Percentiles rank a stretch among this genome's conserved stretches.
phyloP scores from a whole-genome alignment of 306 rosid species.

The Psophocarpus tetragonolobus region DNA sequence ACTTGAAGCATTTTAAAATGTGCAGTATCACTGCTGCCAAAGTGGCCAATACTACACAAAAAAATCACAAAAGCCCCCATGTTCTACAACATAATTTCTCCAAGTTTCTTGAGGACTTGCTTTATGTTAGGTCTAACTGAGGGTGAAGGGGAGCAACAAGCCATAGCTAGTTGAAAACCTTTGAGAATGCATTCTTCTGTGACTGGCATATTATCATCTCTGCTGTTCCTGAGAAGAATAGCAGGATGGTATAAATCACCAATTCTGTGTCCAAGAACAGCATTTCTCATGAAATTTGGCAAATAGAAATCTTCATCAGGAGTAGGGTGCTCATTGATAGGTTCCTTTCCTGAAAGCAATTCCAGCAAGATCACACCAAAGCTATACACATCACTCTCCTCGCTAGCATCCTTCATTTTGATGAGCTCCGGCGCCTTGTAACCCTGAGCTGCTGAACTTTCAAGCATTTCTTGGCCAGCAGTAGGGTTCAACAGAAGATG shows the following conservation, averaged over 20 bases:
- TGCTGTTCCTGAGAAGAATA: slow-evolving; percentile 53
- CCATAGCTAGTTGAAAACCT: slow-evolving; percentile 80
- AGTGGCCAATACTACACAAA: slow-evolving; percentile 22
- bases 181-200: slow-evolving; percentile 66
- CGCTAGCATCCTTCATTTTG: slow-evolving; percentile 79
- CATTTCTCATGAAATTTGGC: slow-evolving; percentile 79
- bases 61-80: neutral
- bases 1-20: slow-evolving; percentile 31
- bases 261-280: slow-evolving; percentile 73
- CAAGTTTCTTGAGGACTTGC: slow-evolving; percentile 78
- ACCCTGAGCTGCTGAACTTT: slow-evolving; percentile 70
- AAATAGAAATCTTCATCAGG: slow-evolving; percentile 85
- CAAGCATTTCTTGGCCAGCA: slow-evolving; percentile 87
- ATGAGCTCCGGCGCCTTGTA: slow-evolving; percentile 90
- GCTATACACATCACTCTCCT: slow-evolving; percentile 74
- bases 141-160: slow-evolving; percentile 87
- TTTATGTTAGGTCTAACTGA: slow-evolving; percentile 74
- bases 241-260: slow-evolving; percentile 80
- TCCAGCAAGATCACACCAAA: slow-evolving; percentile 81
- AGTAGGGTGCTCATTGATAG: slow-evolving; percentile 68
- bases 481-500: slow-evolving; percentile 80
- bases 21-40: slow-evolving; percentile 23
- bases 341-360: slow-evolving; percentile 80
- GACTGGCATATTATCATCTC: slow-evolving; percentile 38
- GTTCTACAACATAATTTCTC: slow-evolving; percentile 61